Base-by-base conservation (phyloP, 2,329 filamentous ascomycete genomes). In the Calonectria pauciramosa region DNA sequence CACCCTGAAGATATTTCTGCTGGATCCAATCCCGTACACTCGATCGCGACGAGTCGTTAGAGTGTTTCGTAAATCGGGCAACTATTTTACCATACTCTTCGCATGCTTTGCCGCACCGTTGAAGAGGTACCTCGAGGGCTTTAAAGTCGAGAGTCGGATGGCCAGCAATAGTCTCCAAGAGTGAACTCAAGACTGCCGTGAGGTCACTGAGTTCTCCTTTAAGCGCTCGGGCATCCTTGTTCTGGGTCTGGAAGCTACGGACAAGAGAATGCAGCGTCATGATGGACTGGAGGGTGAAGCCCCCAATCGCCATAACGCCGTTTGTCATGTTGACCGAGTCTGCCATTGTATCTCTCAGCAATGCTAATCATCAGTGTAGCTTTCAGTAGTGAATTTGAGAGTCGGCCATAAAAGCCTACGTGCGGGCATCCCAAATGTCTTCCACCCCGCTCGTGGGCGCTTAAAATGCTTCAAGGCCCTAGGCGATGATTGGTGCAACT, bases 11-110 rank as follows among this genome's bases (percentile, higher is more conserved):
- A 68, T 88, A 88, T 76, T 78, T 84, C 71, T 88, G 78, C 74
- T 82, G 86, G 8, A 85, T 83, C 87, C 85, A 88, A 77, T 88
- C 86, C 65, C 85, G 84, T 76, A 88, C 86, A 78, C 85, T 88
- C 47, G 83, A 82, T 68, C 82, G 80, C 69, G 75, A 80, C 68
- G 75, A 80, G 65, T 77, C 79, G 47, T 76, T 79, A 28, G 86
- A 88, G 81, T 73, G 81, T 76, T 70, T 81, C 77, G 77, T 81
- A 86, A 81, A 84, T 82, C 49, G 80, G 38, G 66, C 87, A 79
- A 79, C 85, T 79, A 77, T 82, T 60, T 77, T 83, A 47, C 71
- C 76, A 77, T 88, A 88, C 34, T 87, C 86, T 74, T 84, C 81
- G 74, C 85, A 89, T 28, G 86, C 84, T 75, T 85, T 84, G n/a